phyloP scores from a whole-genome alignment of 371 early-diverging fungal species.

The Fennellomyces sp. region DNA sequence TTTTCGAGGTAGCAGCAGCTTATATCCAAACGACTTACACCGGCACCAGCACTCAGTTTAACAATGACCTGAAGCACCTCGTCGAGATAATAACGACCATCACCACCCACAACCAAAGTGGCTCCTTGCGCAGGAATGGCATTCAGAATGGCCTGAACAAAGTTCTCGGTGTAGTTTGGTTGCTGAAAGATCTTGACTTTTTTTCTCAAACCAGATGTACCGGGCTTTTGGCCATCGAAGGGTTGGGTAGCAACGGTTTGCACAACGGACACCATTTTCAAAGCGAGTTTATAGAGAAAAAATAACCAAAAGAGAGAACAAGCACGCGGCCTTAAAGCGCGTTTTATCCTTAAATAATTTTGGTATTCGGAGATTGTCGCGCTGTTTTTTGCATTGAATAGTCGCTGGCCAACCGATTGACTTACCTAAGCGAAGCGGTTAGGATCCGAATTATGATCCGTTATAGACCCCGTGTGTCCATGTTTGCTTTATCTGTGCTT shows the following conservation, averaged over 20 bases:
- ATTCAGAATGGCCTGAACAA: constrained; percentile 83
- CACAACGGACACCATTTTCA: constrained; percentile 32
- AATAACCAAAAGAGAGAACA: constrained; percentile 5
- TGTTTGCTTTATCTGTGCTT: no score
- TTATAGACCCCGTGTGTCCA: no score
- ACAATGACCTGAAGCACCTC: constrained; percentile 92
- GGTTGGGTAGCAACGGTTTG: constrained; percentile 66
- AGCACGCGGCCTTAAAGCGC: neutral
- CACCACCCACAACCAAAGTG: constrained; percentile 95
- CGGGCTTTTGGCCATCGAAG: constrained; percentile 95
- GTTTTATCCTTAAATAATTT: neutral
- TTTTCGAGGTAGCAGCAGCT: neutral
- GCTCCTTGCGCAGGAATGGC: constrained; percentile 85
- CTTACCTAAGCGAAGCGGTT: no score
- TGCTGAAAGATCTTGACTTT: constrained; percentile 96
- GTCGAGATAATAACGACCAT: constrained; percentile 90
- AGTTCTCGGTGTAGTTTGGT: constrained; percentile 94
- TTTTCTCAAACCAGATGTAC: constrained; percentile 95
- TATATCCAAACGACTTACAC: constrained; percentile 51
- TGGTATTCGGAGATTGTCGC: neutral
- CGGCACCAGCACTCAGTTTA: constrained; percentile 84
- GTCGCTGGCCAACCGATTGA: neutral
- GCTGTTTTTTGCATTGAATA: neutral
- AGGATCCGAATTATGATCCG: no score
- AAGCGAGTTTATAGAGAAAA: constrained; percentile 5